A percentile compares a stretch with the other conserved stretches of the same genome.
phyloP scores from a whole-genome alignment of 2,329 filamentous ascomycete genomes.

The Fusarium anguioides region DNA sequence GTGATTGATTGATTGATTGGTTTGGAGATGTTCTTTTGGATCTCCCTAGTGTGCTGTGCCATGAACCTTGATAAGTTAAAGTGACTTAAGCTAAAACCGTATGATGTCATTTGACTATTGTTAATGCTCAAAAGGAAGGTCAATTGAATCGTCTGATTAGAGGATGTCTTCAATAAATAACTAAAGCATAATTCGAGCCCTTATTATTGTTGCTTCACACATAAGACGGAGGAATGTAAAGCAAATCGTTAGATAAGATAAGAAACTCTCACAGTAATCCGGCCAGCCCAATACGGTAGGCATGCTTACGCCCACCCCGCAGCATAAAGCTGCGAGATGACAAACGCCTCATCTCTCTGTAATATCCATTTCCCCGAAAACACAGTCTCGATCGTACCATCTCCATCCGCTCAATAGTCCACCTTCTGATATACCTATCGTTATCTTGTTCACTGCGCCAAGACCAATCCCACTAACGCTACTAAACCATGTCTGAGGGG shows the following conservation, averaged over 20 bases:
- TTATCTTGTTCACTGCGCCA: background rate
- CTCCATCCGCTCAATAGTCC: background rate
- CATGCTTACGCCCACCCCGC: constrained; percentile 12
- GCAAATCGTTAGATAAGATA: background rate
- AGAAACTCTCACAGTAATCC: background rate
- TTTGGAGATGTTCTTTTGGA: no score
- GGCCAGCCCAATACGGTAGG: background rate
- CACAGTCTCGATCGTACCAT: background rate
- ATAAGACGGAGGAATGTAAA: background rate
- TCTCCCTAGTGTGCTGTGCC: background rate
- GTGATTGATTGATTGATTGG: background rate
- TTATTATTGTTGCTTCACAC: no score
- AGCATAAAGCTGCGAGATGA: background rate
- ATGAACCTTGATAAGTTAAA: background rate
- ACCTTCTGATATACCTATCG: background rate
- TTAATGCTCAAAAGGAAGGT: no score
- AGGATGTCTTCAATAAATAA: no score
- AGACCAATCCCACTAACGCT: background rate
- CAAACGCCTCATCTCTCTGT: background rate
- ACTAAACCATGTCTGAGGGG: constrained; percentile 4
- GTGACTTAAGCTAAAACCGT: background rate
- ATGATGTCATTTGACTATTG: no score
- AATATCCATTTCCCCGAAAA: background rate
- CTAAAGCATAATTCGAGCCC: no score
- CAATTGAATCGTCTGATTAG: no score